These are phyloP conservation scores for Persicaria tinctoria DNA, from an alignment of 148 eudicot genomes.

Conservation along the genomic window DNA sequence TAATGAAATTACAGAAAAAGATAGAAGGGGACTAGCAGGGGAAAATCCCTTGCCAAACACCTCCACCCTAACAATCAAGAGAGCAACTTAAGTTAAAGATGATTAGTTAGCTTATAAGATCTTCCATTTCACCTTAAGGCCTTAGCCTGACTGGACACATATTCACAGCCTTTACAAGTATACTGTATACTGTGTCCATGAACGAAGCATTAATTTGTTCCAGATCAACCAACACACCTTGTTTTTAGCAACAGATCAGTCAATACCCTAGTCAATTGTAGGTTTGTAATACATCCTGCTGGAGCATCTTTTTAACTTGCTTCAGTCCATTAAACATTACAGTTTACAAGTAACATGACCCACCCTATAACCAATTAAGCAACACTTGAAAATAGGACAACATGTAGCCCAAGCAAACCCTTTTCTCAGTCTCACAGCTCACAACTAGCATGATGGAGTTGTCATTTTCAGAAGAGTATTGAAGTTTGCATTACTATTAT, in stretches of 20 bases:
- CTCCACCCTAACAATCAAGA: background rate
- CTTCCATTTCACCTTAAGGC: constrained; percentile 2
- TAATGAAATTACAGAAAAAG: background rate
- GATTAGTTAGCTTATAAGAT: background rate
- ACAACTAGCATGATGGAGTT: background rate
- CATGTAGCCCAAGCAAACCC: background rate
- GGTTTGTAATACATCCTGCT: background rate
- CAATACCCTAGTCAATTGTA: background rate
- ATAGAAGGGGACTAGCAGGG: background rate
- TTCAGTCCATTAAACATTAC: background rate
- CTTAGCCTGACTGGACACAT: background rate
- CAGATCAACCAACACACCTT: background rate
- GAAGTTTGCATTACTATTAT: background rate
- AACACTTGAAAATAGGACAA: background rate
- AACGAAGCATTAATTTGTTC: background rate
- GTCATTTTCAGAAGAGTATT: background rate
- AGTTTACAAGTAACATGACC: background rate
- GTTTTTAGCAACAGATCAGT: background rate
- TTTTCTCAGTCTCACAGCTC: background rate
- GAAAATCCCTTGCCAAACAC: background rate
- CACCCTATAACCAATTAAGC: background rate
- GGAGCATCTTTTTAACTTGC: background rate
- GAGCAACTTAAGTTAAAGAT: background rate
- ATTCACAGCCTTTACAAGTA: background rate
- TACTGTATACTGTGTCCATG: background rate